These are phyloP conservation scores for Pythium monospermum DNA, from an alignment of 352 stramenopile species.

Conservation along the genomic window DNA sequence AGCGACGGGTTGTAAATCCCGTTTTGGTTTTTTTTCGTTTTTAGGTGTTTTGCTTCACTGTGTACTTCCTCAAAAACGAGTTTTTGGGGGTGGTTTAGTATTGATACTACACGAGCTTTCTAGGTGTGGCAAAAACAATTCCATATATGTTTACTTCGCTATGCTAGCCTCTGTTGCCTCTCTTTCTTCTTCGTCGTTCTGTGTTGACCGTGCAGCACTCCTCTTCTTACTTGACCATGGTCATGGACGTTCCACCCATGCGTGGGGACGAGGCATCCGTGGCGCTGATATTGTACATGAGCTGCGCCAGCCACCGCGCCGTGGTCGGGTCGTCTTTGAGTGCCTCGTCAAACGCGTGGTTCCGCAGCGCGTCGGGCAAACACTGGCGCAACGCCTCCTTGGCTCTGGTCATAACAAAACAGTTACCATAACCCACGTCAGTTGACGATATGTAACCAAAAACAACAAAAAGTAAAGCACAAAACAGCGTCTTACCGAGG, in stretches of 20 bases:
- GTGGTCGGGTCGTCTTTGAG: slow-evolving; percentile 96
- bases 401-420: slow-evolving; percentile 74
- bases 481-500: slow-evolving; percentile 22
- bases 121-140: too few species aligned
- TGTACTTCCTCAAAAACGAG: not conserved
- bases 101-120: too few species aligned
- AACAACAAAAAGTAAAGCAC: not conserved
- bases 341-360: slow-evolving; percentile 92
- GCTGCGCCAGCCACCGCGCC: slow-evolving; percentile 93
- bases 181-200: not conserved
- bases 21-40: too few species aligned
- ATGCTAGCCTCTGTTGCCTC: too few species aligned
- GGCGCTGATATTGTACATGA: slow-evolving; percentile 90
- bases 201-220: not conserved
- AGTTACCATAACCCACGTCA: not conserved
- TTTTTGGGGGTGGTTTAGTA: too few species aligned
- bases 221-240: slow-evolving; percentile 21
- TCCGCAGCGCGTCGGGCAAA: slow-evolving; percentile 90
- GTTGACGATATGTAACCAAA: not conserved
- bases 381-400: slow-evolving; percentile 97
- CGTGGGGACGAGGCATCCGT: slow-evolving; percentile 6
- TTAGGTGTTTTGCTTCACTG: too few species aligned
- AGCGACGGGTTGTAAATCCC: too few species aligned
- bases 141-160: too few species aligned
- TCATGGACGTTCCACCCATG: slow-evolving; percentile 2